Evolutionary conservation across 163 green algal genomes (phyloP), one percentile per base, ranked within the genome.

Genomic region (Prototheca cutis): DNA sequence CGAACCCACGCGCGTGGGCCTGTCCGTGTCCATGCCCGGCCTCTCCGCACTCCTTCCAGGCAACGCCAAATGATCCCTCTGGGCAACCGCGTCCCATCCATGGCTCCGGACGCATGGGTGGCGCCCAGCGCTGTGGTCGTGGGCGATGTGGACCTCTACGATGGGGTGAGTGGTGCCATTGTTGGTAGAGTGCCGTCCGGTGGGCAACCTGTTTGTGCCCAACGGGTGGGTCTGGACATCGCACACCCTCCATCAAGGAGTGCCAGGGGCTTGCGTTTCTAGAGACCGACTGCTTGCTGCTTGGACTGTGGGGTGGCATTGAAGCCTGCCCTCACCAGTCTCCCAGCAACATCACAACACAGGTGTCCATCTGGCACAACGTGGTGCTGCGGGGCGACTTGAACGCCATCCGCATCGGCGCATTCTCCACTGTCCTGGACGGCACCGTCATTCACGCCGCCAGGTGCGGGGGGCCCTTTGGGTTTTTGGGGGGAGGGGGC

Each of bases 301-400:
- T 40, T 58, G 51, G 51, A 4, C 28, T 15, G 8, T 58, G 32
- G 51, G 51, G 15, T 60, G 54, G 21, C 24, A 48, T 29, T 48
- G 23, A 30, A 31, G n/a, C n/a, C n/a, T n/a, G n/a, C n/a, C n/a
- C n/a, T n/a, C n/a, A n/a, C n/a, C n/a, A n/a, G n/a, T n/a, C n/a
- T n/a, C n/a, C n/a, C n/a, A n/a, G n/a, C n/a, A n/a, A n/a, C n/a
- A n/a, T n/a, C n/a, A n/a, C n/a, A n/a, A n/a, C n/a, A 56, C 74
- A 94, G 84, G 85, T 81, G 1, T 86, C 77, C 27, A 71, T 98
- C n/a, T 96, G 91, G 86, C 87, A 95, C 69, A 83, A 86, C n/a
- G 80, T 73, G 18, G 90, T 98, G 28, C 71, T 98, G 30, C 76
- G 92, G 2, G 91, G 89, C 13, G 91, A 98, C 74, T 70, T 98